Evolutionary conservation across 441 rosid species (phyloP).

Genomic region (Mallotus japonicus): DNA sequence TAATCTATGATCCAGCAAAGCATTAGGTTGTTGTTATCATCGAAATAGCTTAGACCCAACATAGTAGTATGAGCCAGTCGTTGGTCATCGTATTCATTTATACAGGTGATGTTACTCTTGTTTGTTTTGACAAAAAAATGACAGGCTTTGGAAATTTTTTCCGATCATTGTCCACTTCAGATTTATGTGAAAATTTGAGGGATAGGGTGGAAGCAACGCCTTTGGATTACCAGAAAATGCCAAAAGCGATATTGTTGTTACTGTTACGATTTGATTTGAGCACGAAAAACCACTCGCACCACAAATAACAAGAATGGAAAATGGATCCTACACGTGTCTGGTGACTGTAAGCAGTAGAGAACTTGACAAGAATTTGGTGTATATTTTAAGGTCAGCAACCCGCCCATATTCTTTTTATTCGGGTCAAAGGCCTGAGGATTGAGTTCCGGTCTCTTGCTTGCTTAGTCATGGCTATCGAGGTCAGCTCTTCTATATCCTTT

Average conservation of each 20-base stretch:
- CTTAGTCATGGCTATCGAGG: constrained; percentile 64
- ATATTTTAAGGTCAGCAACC: background rate
- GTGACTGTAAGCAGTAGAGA: background rate
- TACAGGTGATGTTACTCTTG: too few species aligned
- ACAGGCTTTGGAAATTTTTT: too few species aligned
- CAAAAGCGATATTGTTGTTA: constrained; percentile 3
- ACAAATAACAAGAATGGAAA: constrained; percentile 30
- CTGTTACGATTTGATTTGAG: too few species aligned
- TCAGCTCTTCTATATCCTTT: constrained; percentile 22
- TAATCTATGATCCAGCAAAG: too few species aligned
- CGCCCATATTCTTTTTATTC: background rate
- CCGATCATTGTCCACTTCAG: too few species aligned
- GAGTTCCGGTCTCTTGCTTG: background rate
- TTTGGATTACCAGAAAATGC: constrained; percentile 9
- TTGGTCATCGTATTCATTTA: too few species aligned
- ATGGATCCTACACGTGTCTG: constrained; percentile 45
- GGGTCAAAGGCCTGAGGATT: background rate
- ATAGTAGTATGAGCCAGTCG: too few species aligned
- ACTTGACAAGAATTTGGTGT: background rate
- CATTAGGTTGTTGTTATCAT: too few species aligned
- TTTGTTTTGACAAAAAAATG: too few species aligned
- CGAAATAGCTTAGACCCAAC: too few species aligned
- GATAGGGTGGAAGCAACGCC: too few species aligned
- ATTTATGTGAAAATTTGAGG: too few species aligned
- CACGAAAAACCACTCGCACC: constrained; percentile 11